A percentile compares a stretch with the other conserved stretches of the same genome.
Evolutionary conservation across 2,329 filamentous ascomycete species (phyloP).

Genomic region (Albifimbria verrucaria): DNA sequence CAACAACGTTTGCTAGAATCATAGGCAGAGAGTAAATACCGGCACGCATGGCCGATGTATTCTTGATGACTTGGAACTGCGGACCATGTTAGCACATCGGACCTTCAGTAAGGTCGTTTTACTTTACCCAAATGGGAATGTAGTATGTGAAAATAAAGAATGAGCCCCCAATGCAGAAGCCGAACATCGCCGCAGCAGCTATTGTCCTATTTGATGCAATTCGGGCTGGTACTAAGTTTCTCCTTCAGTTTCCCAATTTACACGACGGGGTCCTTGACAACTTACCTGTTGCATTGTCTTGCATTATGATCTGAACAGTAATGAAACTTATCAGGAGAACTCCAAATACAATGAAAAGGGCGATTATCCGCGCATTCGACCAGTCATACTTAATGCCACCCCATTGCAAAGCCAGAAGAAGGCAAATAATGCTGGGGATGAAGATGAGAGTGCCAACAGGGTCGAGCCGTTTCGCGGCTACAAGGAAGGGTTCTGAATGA

Average conservation of each 20-base stretch:
- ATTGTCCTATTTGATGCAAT: slow-evolving; percentile 6
- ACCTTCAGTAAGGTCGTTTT: not conserved
- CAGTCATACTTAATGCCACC: slow-evolving; percentile 42
- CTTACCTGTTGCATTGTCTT: too few relatives aligned
- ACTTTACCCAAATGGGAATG: slow-evolving; percentile 7
- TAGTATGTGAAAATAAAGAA: slow-evolving; percentile 6
- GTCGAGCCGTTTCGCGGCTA: slow-evolving; percentile 40
- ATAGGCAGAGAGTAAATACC: slow-evolving; percentile 20
- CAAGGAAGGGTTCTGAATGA: slow-evolving; percentile 30
- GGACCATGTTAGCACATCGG: not conserved
- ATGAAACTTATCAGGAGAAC: too few relatives aligned
- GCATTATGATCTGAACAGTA: too few relatives aligned
- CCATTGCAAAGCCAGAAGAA: slow-evolving; percentile 46
- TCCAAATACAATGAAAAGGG: slow-evolving; percentile 41
- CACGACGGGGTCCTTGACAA: too few relatives aligned
- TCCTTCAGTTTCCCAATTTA: too few relatives aligned
- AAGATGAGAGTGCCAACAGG: slow-evolving; percentile 40
- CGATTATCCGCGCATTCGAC: slow-evolving; percentile 37
- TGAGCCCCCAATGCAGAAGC: slow-evolving; percentile 4
- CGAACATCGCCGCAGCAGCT: slow-evolving; percentile 5
- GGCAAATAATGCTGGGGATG: slow-evolving; percentile 39
- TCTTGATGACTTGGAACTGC: slow-evolving; percentile 44
- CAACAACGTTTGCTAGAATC: slow-evolving; percentile 15
- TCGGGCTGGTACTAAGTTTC: slow-evolving; percentile 4
- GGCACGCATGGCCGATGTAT: slow-evolving; percentile 14